phyloP scores from a whole-genome alignment of 2,329 filamentous ascomycete genomes.

The Alternaria consortialis region DNA sequence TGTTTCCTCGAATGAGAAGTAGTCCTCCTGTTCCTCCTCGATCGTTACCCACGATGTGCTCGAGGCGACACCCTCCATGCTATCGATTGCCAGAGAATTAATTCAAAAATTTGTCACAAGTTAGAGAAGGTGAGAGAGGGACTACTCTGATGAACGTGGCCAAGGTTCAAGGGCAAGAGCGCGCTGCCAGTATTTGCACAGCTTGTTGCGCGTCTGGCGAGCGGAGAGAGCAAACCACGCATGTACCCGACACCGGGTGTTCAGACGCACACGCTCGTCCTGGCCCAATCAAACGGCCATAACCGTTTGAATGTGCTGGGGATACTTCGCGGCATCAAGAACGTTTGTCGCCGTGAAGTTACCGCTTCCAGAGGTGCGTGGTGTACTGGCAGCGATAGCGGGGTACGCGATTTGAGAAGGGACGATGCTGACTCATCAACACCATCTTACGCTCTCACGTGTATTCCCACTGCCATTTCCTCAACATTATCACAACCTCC shows the following conservation, averaged over 20 bases:
- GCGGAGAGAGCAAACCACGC: constrained; percentile 27
- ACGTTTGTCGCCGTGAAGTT: background rate
- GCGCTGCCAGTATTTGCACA: constrained; percentile 19
- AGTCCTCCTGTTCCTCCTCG: constrained; percentile 31
- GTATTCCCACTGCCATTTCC: constrained; percentile 7
- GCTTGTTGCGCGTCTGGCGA: constrained; percentile 6
- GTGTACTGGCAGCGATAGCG: constrained; percentile 19
- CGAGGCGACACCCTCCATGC: background rate
- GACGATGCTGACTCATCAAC: constrained; percentile 30
- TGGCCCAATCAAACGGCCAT: background rate
- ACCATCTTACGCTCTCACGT: constrained; percentile 39
- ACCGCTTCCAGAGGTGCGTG: constrained; percentile 2
- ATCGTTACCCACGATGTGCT: constrained; percentile 31
- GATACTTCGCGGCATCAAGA: background rate
- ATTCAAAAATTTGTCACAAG: background rate
- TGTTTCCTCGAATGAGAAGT: constrained; percentile 21
- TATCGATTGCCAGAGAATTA: background rate
- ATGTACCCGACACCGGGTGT: constrained; percentile 13
- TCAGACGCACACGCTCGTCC: background rate
- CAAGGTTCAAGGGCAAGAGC: constrained; percentile 14
- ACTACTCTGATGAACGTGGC: background rate
- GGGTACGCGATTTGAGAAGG: constrained; percentile 27
- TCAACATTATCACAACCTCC: constrained; percentile 6
- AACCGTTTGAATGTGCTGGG: constrained; percentile 1
- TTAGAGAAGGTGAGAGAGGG: background rate